Base-by-base conservation (phyloP, 495 filamentous ascomycete genomes). In the Podospora anserina region DNA sequence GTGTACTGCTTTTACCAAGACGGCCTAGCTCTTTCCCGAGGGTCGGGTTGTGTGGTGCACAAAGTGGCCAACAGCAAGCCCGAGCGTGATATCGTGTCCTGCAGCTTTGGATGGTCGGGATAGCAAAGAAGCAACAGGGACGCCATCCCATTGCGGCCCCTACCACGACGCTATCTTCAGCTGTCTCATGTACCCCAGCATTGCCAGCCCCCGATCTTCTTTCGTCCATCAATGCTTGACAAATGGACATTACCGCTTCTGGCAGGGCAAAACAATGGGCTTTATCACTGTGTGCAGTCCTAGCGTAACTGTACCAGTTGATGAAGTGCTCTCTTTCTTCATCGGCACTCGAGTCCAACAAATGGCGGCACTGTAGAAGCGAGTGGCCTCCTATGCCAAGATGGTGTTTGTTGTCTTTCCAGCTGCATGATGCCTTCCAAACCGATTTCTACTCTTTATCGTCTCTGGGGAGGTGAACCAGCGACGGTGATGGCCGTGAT, bases 181-280 rank as follows among this genome's bases (percentile, higher is more conserved):
- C 63, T 34, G 56, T 65, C 56, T 61, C 34, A 66, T 66, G 68
- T 61, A 61, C 39, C 68, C 59, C 44, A 32, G 26, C 34, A 32
- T 11, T 11, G 30, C 34, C 61, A 68, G n/a, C 13, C 60, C 57
- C 30, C 27, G 34, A 34, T 44, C 28, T 0, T 44, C 28, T 7
- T 7, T 44, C 57, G 60, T 65, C 57, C 20, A 62, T 64, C 59
- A 64, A 60, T 54, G 62, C 34, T 60, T 61, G 63, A 69, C 63
- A 26, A 69, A 66, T 63, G 56, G 20, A 7, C 62, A 59, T 69
- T 69, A 61, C 68, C 63, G 58, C 63, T 28, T 69, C 62, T 26
- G 26, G 62, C 32, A 27, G 26, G 19, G 28, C 57, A 18, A n/a
- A 28, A 54, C 15, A 61, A n/a, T 30, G 23, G 20, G 27, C 0